These are phyloP conservation scores for Avicennia marina DNA, from an alignment of 257 asterid genomes.

Conservation along the genomic window DNA sequence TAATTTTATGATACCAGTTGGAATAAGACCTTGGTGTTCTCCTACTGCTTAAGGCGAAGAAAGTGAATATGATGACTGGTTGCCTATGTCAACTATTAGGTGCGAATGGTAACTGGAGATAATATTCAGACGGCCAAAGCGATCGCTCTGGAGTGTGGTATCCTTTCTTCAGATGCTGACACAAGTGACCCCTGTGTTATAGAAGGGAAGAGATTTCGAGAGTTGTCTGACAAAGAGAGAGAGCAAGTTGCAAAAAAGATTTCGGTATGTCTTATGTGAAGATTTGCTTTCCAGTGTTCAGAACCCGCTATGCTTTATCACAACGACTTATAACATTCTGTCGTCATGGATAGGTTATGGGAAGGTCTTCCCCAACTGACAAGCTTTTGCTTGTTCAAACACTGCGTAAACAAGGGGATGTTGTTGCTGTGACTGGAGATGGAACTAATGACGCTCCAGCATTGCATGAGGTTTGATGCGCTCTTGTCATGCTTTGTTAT, in stretches of 20 bases:
- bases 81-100: too few relatives aligned
- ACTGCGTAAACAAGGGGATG: slow-evolving; percentile 80
- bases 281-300: too few relatives aligned
- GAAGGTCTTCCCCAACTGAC: slow-evolving; percentile 92
- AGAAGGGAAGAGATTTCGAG: slow-evolving; percentile 84
- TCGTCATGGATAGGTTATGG: slow-evolving; percentile 71
- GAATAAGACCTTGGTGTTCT: too few relatives aligned
- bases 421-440: slow-evolving; percentile 95
- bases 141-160: slow-evolving; percentile 89
- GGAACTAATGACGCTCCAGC: slow-evolving; percentile 99
- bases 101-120: slow-evolving; percentile 97
- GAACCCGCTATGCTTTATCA: too few relatives aligned
- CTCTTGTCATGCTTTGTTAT: slow-evolving; percentile 8
- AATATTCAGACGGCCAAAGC: slow-evolving; percentile 95
- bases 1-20: too few relatives aligned
- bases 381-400: slow-evolving; percentile 93
- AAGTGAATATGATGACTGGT: too few relatives aligned
- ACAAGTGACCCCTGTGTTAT: slow-evolving; percentile 55
- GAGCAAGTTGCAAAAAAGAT: slow-evolving; percentile 60
- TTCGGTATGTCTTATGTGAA: slow-evolving; percentile 40
- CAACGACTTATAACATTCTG: slow-evolving; percentile 10
- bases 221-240: slow-evolving; percentile 69
- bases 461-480: slow-evolving; percentile 72
- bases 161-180: slow-evolving; percentile 59
- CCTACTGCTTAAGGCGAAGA: too few relatives aligned